Evolutionary conservation across 2,329 filamentous ascomycete genomes (phyloP), one percentile per base, ranked within the genome.

Genomic region (Byssoonygena ceratinophila): DNA sequence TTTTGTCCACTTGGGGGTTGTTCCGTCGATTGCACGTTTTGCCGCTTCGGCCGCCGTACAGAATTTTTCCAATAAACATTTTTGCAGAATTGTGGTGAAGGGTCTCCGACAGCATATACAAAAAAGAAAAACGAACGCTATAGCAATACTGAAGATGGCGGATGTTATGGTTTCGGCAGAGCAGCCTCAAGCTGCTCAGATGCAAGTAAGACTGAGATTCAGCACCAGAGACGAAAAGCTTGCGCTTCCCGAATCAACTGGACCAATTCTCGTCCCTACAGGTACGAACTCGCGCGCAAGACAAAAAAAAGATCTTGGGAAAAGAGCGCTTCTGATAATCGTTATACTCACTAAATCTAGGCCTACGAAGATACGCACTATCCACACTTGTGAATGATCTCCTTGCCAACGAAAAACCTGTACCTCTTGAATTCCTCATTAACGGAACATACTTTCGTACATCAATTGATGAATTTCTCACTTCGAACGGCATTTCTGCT

Each of bases 371-470:
- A 65, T 78, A 78, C 64, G 75, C 76, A 51, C 75, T 84, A 3
- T 83, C 81, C 0, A 80, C 76, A 1, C 71, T 84, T 54, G 78
- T 83, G 51, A 84, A 84, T 64, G 76, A 76, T 57, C 71, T 83
- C 9, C 69, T 83, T 27, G 70, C 74, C 32, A 76, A 72, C 54
- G 73, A 76, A 50, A 77, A 76, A 60, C 68, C 72, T 14, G 64
- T 75, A 34, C 74, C 73, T 12, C 70, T 98, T 70, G 92, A 98
- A 70, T 97, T 98, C 73, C 79, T 98, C 61, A 84, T 94, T 71
- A 92, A 96, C 69, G 92, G 92, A 68, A 83, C 85, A 63, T 96
- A 94, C 69, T 79, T 98, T 48, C 84, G 87, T 57, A 86, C 89
- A 23, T 88, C 87, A 16, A 80, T 98, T 59, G 87, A 95, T 66